Evolutionary conservation across 768 basidiomycete species (phyloP), one percentile per base, ranked within the genome.

Genomic region (Arthromyces matolae): DNA sequence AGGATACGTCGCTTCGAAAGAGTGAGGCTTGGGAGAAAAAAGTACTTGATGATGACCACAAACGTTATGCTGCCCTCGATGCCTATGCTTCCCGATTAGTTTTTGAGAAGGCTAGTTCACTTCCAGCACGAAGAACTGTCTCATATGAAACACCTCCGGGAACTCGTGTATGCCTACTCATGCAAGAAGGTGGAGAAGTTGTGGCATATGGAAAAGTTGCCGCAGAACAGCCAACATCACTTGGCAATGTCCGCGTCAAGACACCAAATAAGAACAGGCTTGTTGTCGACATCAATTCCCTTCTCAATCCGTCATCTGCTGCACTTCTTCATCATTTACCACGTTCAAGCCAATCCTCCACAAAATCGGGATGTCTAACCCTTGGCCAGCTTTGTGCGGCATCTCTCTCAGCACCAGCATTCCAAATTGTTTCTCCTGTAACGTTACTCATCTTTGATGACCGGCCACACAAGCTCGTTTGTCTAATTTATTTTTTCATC

Each of bases 11-110:
- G 4, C 32, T 42, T 12, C 12, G 37, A 14, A 62, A 40, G 23
- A 33, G 44, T 19, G 52, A 64, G 56, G 61, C 56, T 8, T 37
- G 35, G 35, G 35, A 64, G 43, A 32, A 5, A 14, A 38, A 13
- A 9, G 41, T 20, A 4, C 40, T 61, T 6, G 12, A 14, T 47
- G 6, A 7, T n/a, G 35, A 47, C 22, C 37, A 38, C 19, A 35
- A 18, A 37, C 24, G 32, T 24, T 47, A 47, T 47, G 45, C 45
- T 3, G 27, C 20, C 20, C 35, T 38, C 35, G 35, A 47, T 47
- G 45, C n/a, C 12, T 23, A 27, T 29, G 24, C 16, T 10, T 20
- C 36, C 12, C n/a, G 25, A 7, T 9, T 38, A 8, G 19, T 47
- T 28, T 39, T 31, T 29, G 22, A 47, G 8, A 47, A 29, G 34